A percentile compares a stretch with the other conserved stretches of the same genome.
These are phyloP conservation scores for Podospora australis DNA, from an alignment of 495 filamentous ascomycete genomes.

Conservation along the genomic window DNA sequence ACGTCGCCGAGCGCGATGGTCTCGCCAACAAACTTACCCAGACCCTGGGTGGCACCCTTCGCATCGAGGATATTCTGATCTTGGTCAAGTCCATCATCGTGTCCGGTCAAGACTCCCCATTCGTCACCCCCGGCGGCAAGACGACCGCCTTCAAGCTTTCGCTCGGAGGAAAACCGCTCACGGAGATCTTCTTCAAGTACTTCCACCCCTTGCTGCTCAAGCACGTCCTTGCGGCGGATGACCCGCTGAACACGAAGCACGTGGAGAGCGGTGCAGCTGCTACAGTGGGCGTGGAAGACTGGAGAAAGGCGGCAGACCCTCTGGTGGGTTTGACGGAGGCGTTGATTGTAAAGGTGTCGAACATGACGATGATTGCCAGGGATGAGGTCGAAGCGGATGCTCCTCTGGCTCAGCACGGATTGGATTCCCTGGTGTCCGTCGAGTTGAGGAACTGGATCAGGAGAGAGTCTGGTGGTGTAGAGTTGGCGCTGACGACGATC, in stretches of 20 bases:
- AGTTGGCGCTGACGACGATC: neutral
- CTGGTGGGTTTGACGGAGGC: neutral
- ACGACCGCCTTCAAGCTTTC: neutral
- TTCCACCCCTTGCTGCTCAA: neutral
- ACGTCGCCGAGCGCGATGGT: neutral
- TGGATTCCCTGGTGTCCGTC: neutral
- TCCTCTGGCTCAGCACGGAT: neutral
- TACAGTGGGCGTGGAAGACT: neutral
- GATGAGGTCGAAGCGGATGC: neutral
- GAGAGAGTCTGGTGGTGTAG: neutral
- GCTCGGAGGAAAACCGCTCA: neutral
- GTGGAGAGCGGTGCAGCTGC: neutral
- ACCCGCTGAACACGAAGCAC: neutral
- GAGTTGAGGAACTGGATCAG: neutral
- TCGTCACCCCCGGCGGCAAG: neutral
- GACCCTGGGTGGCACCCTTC: neutral
- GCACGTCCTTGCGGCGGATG: neutral
- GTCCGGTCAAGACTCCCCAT: neutral
- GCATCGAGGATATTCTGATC: neutral
- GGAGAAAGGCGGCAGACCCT: neutral
- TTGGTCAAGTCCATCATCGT: neutral
- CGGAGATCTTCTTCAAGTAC: neutral
- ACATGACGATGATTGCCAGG: slow-evolving; percentile 1
- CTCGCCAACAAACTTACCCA: neutral
- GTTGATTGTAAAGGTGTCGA: neutral